Base-by-base conservation (phyloP, 306 rosid species). In the Vigna reflexopilosa region DNA sequence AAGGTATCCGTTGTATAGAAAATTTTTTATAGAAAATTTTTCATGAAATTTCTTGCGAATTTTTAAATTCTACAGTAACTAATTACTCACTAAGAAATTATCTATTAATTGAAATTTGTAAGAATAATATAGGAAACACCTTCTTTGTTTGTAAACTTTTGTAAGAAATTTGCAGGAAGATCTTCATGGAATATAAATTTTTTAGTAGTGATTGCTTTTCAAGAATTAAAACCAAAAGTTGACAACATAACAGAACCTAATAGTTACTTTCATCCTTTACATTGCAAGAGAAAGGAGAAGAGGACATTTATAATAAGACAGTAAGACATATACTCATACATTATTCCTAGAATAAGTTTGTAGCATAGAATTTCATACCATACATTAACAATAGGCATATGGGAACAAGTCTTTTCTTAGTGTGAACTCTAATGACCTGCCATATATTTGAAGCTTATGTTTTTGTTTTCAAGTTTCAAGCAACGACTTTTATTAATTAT, bases 401-500 rank as follows among this genome's bases (percentile, higher is more conserved):
- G 34, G 34, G 34, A 30, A 4, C 34, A 36, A 64, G 73, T 28
- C 8, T 26, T 1, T 51, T 34, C 13, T 65, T 50, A 4, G 16
- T 36, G 7, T 30, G 28, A 75, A 75, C 11, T 61, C 10, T 20
- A 9, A 24, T 63, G 51, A 63, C 36, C 34, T 30, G 5, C 15
- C 50, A 12, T 45, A 45, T 45, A 45, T 12, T 11, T 11, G 16
- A 45, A 10, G 15, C 14, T 12, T 45, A 45, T 12, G 3, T 45
- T 30, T 30, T 3, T 11, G 16, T 45, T 45, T 44, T 10, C 52
- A 48, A 12, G 13, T 48, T 48, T 14, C 11, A 13, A 12, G 52
- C 15, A 26, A 22, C 17, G 55, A 68, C 16, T 63, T n/a, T 56
- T 76, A 9, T 45, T 45, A 45, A n/a, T 26, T 71, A 90, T 68